Evolutionary conservation across 2,329 filamentous ascomycete genomes (phyloP), one percentile per base, ranked within the genome.

Genomic region (Claviceps sp.): DNA sequence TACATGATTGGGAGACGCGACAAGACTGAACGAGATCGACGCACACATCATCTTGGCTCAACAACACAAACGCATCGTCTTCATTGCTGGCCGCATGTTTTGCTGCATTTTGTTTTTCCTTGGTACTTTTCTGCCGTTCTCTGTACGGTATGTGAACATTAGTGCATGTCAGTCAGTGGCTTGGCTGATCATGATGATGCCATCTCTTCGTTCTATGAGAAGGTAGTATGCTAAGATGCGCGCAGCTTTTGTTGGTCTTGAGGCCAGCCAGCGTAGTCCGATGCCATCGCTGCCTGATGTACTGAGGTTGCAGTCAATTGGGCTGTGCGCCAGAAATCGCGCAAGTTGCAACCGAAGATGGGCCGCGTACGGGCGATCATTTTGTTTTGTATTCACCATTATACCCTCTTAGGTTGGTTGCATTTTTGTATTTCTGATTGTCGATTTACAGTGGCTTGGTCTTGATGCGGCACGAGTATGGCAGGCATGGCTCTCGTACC

Each of bases 1-100:
- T 62, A 67, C 49, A 67, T 66, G 65, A 62, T 67, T 59, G 64
- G 65, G 9, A 58, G 62, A 47, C 67, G 58, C 55, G n/a, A 17
- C 22, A 16, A 14, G 22, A 29, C 16, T 42, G 17, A 17, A 20
- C 17, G 39, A 20, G 6, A 17, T 39, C 1, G n/a, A 42, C 39
- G 39, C 17, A 20, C 9, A 20, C 17, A 20, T 9, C 13, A 39
- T 22, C n/a, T 17, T 42, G 17, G 39, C 39, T 42, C 39, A 42
- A 11, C 39, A 9, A 39, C n/a, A 38, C 20, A n/a, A 38, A 9
- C n/a, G 34, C 45, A 23, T 39, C 9, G 34, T 37, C 8, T 22
- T 40, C 1, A 9, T 5, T 42, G 8, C 11, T 13, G 17, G n/a
- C 39, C 7, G 20, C n/a, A 20, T 4, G 38, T 42, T 42, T 11